Percentiles rank a stretch among this genome's conserved stretches.
phyloP scores from a whole-genome alignment of 148 eudicot species.

The Oxyria digyna region DNA sequence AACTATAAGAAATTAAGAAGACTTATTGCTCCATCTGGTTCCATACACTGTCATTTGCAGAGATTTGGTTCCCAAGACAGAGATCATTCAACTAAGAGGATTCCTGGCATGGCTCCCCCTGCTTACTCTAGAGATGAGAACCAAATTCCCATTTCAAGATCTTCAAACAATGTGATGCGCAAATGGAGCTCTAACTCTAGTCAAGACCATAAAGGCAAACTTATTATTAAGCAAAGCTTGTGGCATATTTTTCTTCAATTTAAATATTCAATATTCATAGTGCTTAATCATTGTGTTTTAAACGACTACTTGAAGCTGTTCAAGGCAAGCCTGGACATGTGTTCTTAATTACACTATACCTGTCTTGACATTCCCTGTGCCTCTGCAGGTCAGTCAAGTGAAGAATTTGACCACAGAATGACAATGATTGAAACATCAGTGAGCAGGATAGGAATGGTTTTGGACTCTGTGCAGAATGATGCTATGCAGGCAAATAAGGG shows the following conservation, averaged over 20 bases:
- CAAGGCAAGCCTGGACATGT: neutral
- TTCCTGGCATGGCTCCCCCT: constrained; percentile 41
- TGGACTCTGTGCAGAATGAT: constrained; percentile 88
- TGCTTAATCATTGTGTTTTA: neutral
- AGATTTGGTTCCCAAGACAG: constrained; percentile 72
- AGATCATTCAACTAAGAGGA: constrained; percentile 51
- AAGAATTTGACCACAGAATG: constrained; percentile 71
- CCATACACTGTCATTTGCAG: constrained; percentile 19
- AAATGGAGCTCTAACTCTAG: constrained; percentile 50
- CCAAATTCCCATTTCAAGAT: constrained; percentile 54
- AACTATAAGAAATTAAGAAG: neutral
- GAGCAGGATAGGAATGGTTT: constrained; percentile 67
- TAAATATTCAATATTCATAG: neutral
- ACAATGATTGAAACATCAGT: constrained; percentile 56
- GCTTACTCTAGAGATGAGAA: constrained; percentile 59
- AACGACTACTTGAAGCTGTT: neutral
- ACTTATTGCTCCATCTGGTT: neutral
- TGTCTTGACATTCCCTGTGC: neutral
- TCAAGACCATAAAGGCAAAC: constrained; percentile 60
- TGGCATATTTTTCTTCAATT: neutral
- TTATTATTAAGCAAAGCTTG: neutral
- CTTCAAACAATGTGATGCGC: constrained; percentile 47
- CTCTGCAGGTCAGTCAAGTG: constrained; percentile 60
- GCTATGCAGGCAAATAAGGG: constrained; percentile 85
- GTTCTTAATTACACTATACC: neutral